Evolutionary conservation across 164 flowering plant genomes (phyloP).

Genomic region (Umbilicus rupestris): DNA sequence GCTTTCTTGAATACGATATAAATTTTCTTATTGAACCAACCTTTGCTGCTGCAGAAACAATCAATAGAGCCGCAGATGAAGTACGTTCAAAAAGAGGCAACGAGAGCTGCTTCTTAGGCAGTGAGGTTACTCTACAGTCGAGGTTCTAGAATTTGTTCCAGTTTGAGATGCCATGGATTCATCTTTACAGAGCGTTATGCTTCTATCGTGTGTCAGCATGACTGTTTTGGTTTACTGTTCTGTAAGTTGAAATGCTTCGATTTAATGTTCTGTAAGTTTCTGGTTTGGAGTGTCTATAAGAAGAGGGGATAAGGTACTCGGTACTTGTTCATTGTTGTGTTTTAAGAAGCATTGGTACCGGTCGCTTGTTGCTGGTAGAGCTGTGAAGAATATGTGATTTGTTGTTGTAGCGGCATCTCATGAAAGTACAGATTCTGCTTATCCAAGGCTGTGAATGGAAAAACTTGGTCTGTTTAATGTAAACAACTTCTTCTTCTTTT

Average conservation of each 20-base stretch:
- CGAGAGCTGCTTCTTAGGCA: slow-evolving; percentile 6
- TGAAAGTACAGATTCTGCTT: neutral
- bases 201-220: too few species aligned
- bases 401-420: neutral
- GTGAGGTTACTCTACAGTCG: neutral
- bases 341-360: neutral
- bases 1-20: neutral
- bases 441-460: neutral
- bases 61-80: neutral
- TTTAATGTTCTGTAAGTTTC: too few species aligned
- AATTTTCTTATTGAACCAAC: neutral
- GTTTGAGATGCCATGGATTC: too few species aligned
- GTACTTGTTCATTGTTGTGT: too few species aligned
- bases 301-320: too few species aligned
- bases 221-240: too few species aligned
- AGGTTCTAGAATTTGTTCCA: neutral
- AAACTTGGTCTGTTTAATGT: neutral
- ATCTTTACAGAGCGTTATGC: too few species aligned
- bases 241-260: too few species aligned
- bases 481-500: neutral
- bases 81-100: neutral
- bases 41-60: neutral
- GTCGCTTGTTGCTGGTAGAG: neutral
- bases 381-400: neutral
- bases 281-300: too few species aligned